phyloP scores from a whole-genome alignment of 2,329 filamentous ascomycete genomes.

The Cytospora piceae region DNA sequence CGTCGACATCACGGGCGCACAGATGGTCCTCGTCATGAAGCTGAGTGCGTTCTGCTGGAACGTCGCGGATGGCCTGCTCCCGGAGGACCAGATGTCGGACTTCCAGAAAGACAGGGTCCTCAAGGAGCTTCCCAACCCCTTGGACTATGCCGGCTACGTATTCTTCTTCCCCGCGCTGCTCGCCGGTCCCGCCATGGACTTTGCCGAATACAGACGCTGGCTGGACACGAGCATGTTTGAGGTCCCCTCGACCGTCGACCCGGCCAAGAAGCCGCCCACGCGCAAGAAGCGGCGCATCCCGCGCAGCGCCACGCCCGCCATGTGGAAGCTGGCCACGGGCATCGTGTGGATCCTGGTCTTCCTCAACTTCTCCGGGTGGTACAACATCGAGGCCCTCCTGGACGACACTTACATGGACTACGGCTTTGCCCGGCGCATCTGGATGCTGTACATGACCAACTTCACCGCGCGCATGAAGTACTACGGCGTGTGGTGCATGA shows the following conservation, averaged over 20 bases:
- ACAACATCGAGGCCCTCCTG: slow-evolving; percentile 66
- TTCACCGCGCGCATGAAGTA: slow-evolving; percentile 87
- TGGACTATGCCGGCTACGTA: slow-evolving; percentile 89
- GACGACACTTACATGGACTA: slow-evolving; percentile 69
- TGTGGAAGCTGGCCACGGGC: slow-evolving; percentile 73
- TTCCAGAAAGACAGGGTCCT: slow-evolving; percentile 84
- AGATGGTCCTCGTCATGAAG: slow-evolving; percentile 99
- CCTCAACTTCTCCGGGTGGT: slow-evolving; percentile 71
- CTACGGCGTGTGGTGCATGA: slow-evolving; percentile 93
- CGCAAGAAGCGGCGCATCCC: slow-evolving; percentile 92
- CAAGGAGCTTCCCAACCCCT: slow-evolving; percentile 69
- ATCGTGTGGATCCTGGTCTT: slow-evolving; percentile 80
- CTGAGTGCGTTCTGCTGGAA: slow-evolving; percentile 98
- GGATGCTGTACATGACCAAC: slow-evolving; percentile 81
- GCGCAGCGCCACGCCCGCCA: slow-evolving; percentile 83
- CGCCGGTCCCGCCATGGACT: slow-evolving; percentile 92
- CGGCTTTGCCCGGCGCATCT: slow-evolving; percentile 72
- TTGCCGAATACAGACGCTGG: slow-evolving; percentile 88
- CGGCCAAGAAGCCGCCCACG: slow-evolving; percentile 81
- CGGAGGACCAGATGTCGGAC: slow-evolving; percentile 79
- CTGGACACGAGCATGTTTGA: slow-evolving; percentile 96
- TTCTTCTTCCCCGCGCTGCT: slow-evolving; percentile 94
- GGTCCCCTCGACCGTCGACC: slow-evolving; percentile 77
- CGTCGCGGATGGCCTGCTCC: slow-evolving; percentile 85
- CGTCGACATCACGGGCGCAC: slow-evolving; percentile 90